Evolutionary conservation across 164 flowering plant genomes (phyloP), one percentile per base, ranked within the genome.

Genomic region (Cinnamomum chago): DNA sequence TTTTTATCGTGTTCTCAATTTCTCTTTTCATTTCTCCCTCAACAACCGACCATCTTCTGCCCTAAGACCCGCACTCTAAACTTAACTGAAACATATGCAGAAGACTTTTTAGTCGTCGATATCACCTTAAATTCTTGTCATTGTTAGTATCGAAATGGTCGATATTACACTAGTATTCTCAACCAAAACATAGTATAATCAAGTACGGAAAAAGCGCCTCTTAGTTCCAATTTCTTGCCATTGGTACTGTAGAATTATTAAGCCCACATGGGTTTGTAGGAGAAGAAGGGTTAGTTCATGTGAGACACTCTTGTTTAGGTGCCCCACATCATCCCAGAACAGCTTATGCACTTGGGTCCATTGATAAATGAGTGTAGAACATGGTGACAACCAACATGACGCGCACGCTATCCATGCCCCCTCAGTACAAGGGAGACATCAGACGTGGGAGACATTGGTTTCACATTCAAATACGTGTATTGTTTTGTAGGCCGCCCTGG

Each of bases 321-420:
- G 83, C 84, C 86, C 84, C 87, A 81, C 82, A 77, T 70, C 27
- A n/a, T 64, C 70, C 68, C 14, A 33, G 72, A 72, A 60, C 73
- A 77, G 28, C 74, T 40, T 47, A 62, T 70, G 76, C 50, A 17
- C 65, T 23, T 18, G 79, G 79, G 83, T 75, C 81, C 79, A 72
- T 76, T 50, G 40, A 25, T 17, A 28, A 66, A 66, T 30, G 30
- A 5, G 35, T 67, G 60, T 65, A 33, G 80, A 71, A 73, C 76
- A 28, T 70, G 73, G 72, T 86, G 86, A 86, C 90, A 86, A 69
- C 82, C 85, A 85, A 83, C 83, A 79, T 83, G 85, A 77, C 40
- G 67, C n/a, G 7, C 81, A 81, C 75, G 72, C 73, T 77, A 75
- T 75, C 81, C 81, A 70, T 79, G 69, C 79, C 64, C 60, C 68